Percentiles rank a stretch among this genome's conserved stretches.
These are phyloP conservation scores for Chytriomyces confervae DNA, from an alignment of 192 early-diverging fungal species.

Conservation along the genomic window DNA sequence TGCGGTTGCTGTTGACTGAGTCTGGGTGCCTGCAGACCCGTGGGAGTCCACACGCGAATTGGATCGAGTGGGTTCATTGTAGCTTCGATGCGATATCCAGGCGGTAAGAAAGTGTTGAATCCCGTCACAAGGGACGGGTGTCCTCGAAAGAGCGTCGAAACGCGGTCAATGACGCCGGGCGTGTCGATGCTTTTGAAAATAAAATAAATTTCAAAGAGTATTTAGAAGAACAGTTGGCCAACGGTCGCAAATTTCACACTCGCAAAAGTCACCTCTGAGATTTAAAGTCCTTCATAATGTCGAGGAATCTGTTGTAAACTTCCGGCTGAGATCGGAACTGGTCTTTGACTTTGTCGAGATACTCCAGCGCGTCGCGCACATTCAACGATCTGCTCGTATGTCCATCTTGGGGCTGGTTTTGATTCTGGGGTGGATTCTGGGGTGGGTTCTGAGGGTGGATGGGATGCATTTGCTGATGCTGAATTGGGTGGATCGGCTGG, in stretches of 20 bases:
- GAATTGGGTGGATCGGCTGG: neutral
- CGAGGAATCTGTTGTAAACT: conserved; percentile 97
- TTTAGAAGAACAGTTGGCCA: too few relatives aligned
- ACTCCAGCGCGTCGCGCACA: conserved; percentile 93
- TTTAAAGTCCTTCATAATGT: conserved; percentile 99
- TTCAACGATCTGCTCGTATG: conserved; percentile 62
- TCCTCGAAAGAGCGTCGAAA: conserved; percentile 92
- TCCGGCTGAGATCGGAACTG: conserved; percentile 92
- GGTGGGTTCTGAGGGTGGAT: neutral
- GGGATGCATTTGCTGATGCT: neutral
- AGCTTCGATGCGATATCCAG: conserved; percentile 95
- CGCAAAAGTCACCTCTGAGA: conserved; percentile 77
- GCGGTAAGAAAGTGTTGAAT: conserved; percentile 99
- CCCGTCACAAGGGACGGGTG: conserved; percentile 91
- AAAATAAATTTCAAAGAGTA: too few relatives aligned
- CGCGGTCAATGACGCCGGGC: conserved; percentile 95
- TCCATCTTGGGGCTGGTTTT: conserved; percentile 3
- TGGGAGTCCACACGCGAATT: conserved; percentile 88
- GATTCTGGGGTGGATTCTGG: neutral
- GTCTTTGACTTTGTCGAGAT: conserved; percentile 94
- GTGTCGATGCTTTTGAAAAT: conserved; percentile 84
- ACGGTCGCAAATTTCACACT: too few relatives aligned
- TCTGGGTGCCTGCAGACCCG: conserved; percentile 18
- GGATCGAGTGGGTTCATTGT: conserved; percentile 78
- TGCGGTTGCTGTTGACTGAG: neutral